These are phyloP conservation scores for Beauveria australis DNA, from an alignment of 2,329 filamentous ascomycete genomes.

Conservation along the genomic window DNA sequence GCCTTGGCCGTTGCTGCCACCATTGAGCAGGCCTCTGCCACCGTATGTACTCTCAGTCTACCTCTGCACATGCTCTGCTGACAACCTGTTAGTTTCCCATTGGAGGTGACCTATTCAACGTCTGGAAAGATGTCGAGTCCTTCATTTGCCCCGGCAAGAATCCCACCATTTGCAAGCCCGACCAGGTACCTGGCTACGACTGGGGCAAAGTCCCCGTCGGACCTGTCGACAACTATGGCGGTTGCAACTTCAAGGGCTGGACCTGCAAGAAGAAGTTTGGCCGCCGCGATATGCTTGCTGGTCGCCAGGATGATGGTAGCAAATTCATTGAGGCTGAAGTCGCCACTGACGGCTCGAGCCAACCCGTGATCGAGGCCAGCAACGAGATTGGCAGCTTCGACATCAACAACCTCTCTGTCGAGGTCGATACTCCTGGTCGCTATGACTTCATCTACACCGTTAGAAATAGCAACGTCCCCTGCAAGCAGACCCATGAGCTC, in stretches of 20 bases:
- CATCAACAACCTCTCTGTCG: constrained; percentile 64
- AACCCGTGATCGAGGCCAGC: constrained; percentile 25
- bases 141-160: constrained; percentile 65
- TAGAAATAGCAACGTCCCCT: constrained; percentile 26
- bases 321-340: constrained; percentile 56
- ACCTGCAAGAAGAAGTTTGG: constrained; percentile 50
- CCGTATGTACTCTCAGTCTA: constrained; percentile 22
- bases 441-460: constrained; percentile 72
- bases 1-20: constrained; percentile 43
- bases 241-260: constrained; percentile 68
- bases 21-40: constrained; percentile 41
- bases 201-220: constrained; percentile 59
- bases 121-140: constrained; percentile 26
- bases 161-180: constrained; percentile 67
- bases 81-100: constrained; percentile 13
- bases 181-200: constrained; percentile 63
- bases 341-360: constrained; percentile 23
- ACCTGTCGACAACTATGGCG: constrained; percentile 56
- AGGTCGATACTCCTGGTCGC: constrained; percentile 65
- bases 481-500: constrained; percentile 65
- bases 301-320: constrained; percentile 41
- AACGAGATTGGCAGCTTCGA: constrained; percentile 54
- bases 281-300: constrained; percentile 47
- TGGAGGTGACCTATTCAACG: constrained; percentile 12
- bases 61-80: not conserved